Evolutionary conservation across 192 early-diverging fungal species (phyloP).

Genomic region (Entomortierella lignicola): DNA sequence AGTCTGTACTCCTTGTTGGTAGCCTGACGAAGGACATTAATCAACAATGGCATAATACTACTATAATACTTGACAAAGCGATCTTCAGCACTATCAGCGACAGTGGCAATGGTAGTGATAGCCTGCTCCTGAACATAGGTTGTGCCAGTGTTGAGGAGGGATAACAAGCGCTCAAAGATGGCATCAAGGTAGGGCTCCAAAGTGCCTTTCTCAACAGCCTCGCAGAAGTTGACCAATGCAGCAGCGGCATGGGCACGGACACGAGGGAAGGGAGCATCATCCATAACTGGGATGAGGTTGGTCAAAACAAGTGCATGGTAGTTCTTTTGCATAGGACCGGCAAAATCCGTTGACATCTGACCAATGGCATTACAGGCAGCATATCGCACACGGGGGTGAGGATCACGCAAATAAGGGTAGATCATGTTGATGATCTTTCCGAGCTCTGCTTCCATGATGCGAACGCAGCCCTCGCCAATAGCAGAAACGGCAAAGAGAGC

Average conservation of each 20-base stretch:
- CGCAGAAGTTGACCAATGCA: slow-evolving; percentile 97
- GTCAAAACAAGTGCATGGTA: slow-evolving; percentile 78
- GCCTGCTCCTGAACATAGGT: slow-evolving; percentile 99
- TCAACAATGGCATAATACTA: slow-evolving; percentile 95
- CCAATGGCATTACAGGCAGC: slow-evolving; percentile 97
- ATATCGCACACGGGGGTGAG: slow-evolving; percentile 95
- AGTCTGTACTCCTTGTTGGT: slow-evolving; percentile 88
- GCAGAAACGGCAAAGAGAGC: slow-evolving; percentile 94
- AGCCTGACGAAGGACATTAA: slow-evolving; percentile 89
- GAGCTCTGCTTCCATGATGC: slow-evolving; percentile 93
- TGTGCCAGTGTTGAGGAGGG: slow-evolving; percentile 84
- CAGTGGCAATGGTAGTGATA: slow-evolving; percentile 96
- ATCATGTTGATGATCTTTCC: slow-evolving; percentile 85
- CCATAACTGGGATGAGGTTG: slow-evolving; percentile 89
- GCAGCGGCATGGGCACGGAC: slow-evolving; percentile 97
- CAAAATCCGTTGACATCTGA: slow-evolving; percentile 98
- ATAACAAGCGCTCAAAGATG: slow-evolving; percentile 87
- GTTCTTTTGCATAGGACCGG: slow-evolving; percentile 79
- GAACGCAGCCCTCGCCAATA: slow-evolving; percentile 97
- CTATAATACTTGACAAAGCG: slow-evolving; percentile 92
- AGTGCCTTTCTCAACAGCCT: slow-evolving; percentile 84
- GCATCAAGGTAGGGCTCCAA: slow-evolving; percentile 91
- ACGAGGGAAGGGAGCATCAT: slow-evolving; percentile 75
- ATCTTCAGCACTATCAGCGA: slow-evolving; percentile 95
- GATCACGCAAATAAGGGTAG: slow-evolving; percentile 83